Conservation (phyloP, 108 stramenopile species). For the Phaeodactylum tricornutum region DNA sequence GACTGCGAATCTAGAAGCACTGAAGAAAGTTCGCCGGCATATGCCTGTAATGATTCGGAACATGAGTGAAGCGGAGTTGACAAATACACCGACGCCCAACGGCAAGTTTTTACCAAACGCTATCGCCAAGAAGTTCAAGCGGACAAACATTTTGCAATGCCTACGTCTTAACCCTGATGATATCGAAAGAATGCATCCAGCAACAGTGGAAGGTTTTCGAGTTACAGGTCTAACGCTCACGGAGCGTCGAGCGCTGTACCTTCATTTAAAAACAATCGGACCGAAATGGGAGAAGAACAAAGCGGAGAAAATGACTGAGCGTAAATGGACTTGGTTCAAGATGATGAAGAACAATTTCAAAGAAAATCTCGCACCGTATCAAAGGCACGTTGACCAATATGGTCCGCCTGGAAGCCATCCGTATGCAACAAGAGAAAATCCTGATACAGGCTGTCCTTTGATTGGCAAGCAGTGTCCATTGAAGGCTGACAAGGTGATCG, state of each 20-base stretch:
- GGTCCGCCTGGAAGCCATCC: constrained; percentile 48
- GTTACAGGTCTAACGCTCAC: constrained; percentile 51
- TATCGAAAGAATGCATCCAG: constrained; percentile 43
- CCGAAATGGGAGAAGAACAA: constrained; percentile 38
- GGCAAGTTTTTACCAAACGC: constrained; percentile 34
- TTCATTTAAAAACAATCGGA: constrained; percentile 28
- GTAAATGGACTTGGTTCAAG: constrained; percentile 44
- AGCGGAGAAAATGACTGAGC: constrained; percentile 48
- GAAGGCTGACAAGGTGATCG: constrained; percentile 35
- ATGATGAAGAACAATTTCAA: constrained; percentile 64
- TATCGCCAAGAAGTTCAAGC: constrained; percentile 51
- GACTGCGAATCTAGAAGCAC: constrained; percentile 29
- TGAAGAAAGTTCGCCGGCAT: constrained; percentile 38
- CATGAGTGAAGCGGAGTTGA: constrained; percentile 44
- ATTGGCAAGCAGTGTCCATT: constrained; percentile 56
- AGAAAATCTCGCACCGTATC: constrained; percentile 31
- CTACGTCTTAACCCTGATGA: constrained; percentile 41
- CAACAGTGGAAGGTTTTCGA: constrained; percentile 50
- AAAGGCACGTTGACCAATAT: constrained; percentile 39
- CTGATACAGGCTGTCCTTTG: constrained; percentile 40
- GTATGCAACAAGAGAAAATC: constrained; percentile 34
- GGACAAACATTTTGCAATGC: constrained; percentile 42
- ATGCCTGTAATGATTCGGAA: constrained; percentile 49
- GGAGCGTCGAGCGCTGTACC: constrained; percentile 43
- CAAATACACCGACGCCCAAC: constrained; percentile 31